A percentile compares a stretch with the other conserved stretches of the same genome.
Conservation (phyloP, 768 basidiomycete species). For the Russula sp. region DNA sequence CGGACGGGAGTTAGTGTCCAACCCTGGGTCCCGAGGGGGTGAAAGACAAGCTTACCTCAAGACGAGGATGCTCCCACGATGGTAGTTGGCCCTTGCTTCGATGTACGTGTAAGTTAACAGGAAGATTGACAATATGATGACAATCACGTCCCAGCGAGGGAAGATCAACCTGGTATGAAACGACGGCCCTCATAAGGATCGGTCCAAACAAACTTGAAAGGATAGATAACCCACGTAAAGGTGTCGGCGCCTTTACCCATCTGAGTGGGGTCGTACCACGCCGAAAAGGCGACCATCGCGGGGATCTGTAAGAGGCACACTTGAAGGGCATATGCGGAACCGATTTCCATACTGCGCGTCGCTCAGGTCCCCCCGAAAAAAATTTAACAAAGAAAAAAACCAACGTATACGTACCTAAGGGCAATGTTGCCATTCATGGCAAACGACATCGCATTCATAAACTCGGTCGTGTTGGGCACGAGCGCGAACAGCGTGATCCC, state of each 20-base stretch:
- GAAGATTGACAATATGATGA: slow-evolving; percentile 93
- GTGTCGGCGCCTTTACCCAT: slow-evolving; percentile 85
- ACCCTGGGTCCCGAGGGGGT: not conserved
- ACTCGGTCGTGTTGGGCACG: slow-evolving; percentile 98
- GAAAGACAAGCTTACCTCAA: slow-evolving; percentile 53
- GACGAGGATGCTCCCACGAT: slow-evolving; percentile 92
- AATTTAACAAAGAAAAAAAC: not conserved
- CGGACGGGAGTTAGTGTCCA: not conserved
- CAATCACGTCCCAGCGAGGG: slow-evolving; percentile 97
- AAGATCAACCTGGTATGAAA: slow-evolving; percentile 71
- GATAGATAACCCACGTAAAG: slow-evolving; percentile 67
- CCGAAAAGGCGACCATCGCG: slow-evolving; percentile 98
- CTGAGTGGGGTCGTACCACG: slow-evolving; percentile 82
- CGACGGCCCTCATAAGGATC: not conserved
- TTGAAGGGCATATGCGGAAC: slow-evolving; percentile 97
- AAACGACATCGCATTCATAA: slow-evolving; percentile 99
- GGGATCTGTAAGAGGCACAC: slow-evolving; percentile 97
- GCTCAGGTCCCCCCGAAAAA: not conserved
- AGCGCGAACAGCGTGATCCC: slow-evolving; percentile 95
- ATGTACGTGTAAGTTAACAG: slow-evolving; percentile 98
- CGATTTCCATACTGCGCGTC: slow-evolving; percentile 90
- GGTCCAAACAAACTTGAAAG: not conserved
- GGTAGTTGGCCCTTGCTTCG: slow-evolving; percentile 98
- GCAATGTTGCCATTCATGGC: slow-evolving; percentile 96
- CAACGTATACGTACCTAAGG: slow-evolving; percentile 56